These are phyloP conservation scores for Gloeostereum incarnatum DNA, from an alignment of 768 basidiomycete species.

Conservation along the genomic window DNA sequence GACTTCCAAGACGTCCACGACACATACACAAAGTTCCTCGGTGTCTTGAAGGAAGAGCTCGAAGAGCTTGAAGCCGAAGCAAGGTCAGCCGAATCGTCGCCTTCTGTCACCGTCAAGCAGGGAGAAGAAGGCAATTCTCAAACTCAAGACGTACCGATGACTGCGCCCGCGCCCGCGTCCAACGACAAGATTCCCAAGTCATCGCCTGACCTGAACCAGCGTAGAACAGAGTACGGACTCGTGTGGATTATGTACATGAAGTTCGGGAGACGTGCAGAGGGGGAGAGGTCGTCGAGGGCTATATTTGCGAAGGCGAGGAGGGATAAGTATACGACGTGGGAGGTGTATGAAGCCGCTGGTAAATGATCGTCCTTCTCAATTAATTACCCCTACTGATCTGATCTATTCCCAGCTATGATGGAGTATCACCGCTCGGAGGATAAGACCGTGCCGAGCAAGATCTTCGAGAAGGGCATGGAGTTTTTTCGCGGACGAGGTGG, in stretches of 20 bases:
- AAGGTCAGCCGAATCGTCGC: too few species aligned
- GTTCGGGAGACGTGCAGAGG: conserved; percentile 82
- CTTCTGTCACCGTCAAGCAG: too few species aligned
- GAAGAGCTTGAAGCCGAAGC: too few species aligned
- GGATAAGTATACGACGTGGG: conserved; percentile 75
- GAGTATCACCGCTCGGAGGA: conserved; percentile 89
- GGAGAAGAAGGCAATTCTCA: conserved; percentile 11
- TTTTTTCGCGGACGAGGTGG: conserved; percentile 71
- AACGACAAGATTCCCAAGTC: too few species aligned
- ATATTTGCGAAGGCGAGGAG: conserved; percentile 80
- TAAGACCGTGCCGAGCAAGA: conserved; percentile 70
- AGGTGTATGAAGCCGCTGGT: conserved; percentile 92
- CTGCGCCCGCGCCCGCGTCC: too few species aligned
- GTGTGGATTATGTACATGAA: conserved; percentile 92
- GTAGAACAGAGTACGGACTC: conserved; percentile 66
- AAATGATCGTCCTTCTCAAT: conserved; percentile 11
- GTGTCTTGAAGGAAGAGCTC: too few species aligned
- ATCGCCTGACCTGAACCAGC: conserved; percentile 36
- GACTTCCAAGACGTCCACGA: too few species aligned
- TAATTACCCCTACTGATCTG: too few species aligned
- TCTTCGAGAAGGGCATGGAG: conserved; percentile 92
- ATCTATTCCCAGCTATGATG: conserved; percentile 59
- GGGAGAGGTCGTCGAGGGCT: conserved; percentile 66
- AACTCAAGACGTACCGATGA: too few species aligned
- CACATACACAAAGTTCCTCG: too few species aligned